These are phyloP conservation scores for Trypanosoma lewisi DNA, from an alignment of 208 protist species.

Conservation along the genomic window DNA sequence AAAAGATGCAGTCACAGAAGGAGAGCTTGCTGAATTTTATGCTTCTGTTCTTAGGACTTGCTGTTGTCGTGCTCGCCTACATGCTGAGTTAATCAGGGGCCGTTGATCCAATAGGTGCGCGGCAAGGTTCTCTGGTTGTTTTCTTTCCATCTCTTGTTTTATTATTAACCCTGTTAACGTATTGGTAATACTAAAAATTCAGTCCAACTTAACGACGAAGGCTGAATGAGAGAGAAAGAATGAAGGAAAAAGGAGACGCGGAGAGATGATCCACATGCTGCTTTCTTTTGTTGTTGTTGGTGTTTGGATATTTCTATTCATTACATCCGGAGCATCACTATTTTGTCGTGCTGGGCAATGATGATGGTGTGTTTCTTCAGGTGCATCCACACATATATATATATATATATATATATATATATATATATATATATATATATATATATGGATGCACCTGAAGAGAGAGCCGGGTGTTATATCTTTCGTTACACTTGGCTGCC, in stretches of 20 bases:
- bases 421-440: too few species aligned
- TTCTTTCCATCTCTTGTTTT: too few species aligned
- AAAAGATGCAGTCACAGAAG: slow-evolving; percentile 13
- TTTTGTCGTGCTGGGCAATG: too few species aligned
- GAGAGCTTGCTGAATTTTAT: slow-evolving; percentile 32
- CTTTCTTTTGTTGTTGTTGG: too few species aligned
- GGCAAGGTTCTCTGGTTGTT: not conserved
- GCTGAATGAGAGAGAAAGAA: not conserved
- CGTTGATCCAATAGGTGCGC: not conserved
- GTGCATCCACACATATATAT: too few species aligned
- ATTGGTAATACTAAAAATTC: not conserved
- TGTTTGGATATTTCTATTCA: too few species aligned
- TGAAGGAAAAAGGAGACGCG: slow-evolving; percentile 5
- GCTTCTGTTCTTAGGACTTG: slow-evolving; percentile 32
- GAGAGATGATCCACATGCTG: not conserved
- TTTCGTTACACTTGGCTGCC: not conserved
- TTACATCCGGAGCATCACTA: too few species aligned
- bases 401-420: too few species aligned
- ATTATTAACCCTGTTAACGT: too few species aligned
- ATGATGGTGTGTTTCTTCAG: too few species aligned
- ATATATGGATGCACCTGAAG: too few species aligned
- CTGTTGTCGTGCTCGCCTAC: slow-evolving; percentile 20
- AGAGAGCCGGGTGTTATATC: not conserved
- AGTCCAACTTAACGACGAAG: not conserved
- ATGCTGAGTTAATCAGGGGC: slow-evolving; percentile 13